phyloP scores from a whole-genome alignment of 164 flowering plant genomes.

The Kingdonia uniflora region DNA sequence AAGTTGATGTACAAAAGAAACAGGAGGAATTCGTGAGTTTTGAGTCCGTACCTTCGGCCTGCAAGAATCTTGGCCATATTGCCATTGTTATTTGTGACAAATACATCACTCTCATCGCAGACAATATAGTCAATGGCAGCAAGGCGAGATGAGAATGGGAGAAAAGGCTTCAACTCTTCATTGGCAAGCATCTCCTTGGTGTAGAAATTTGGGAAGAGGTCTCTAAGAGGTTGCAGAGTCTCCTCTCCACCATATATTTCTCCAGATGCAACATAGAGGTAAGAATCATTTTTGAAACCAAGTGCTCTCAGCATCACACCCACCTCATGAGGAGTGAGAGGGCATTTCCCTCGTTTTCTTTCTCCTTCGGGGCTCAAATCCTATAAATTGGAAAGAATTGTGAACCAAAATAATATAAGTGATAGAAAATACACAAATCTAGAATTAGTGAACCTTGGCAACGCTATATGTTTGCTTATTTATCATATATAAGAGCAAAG shows the following conservation, averaged over 20 bases:
- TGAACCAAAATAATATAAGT: no score
- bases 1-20: no score
- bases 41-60: conserved; percentile 65
- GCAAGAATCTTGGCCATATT: conserved; percentile 99
- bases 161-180: conserved; percentile 62
- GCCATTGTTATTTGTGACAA: conserved; percentile 94
- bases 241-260: conserved; percentile 97
- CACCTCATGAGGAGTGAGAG: conserved; percentile 95
- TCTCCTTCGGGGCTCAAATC: conserved; percentile 76
- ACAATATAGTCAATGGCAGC: conserved; percentile 98
- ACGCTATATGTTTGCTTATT: no score
- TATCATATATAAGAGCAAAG: no score
- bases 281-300: conserved; percentile 71
- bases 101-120: conserved; percentile 88
- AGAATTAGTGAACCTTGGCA: no score
- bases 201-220: conserved; percentile 83
- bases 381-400: conserved; percentile 22
- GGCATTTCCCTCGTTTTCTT: conserved; percentile 79
- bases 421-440: no score
- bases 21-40: conserved; percentile 3
- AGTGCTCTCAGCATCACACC: conserved; percentile 92
- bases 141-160: conserved; percentile 77
- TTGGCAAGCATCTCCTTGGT: conserved; percentile 80
- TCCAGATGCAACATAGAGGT: conserved; percentile 93
- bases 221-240: conserved; percentile 70